Percentiles rank a stretch among this genome's conserved stretches.
These are phyloP conservation scores for Capsella bursapastoris DNA, from an alignment of 345 rosid genomes.

Conservation along the genomic window DNA sequence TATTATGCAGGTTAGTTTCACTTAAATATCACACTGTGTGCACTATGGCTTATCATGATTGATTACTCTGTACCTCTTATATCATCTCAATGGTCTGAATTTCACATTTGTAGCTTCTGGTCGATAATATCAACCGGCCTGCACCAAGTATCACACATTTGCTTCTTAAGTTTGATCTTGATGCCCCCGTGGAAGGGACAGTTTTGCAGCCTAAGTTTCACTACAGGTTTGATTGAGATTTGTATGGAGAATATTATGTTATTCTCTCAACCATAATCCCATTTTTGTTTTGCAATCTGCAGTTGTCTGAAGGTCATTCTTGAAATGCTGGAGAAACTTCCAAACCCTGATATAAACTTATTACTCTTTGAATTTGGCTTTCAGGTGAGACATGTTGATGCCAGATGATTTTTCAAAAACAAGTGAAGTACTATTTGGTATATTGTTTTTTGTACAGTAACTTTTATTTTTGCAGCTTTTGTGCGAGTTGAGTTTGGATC, in stretches of 20 bases:
- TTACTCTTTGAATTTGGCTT: constrained; percentile 88
- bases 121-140: constrained; percentile 81
- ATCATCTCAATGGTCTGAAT: constrained; percentile 20
- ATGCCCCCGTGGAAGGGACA: constrained; percentile 74
- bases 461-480: constrained; percentile 63
- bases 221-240: constrained; percentile 67
- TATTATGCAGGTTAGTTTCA: constrained; percentile 77
- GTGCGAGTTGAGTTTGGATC: constrained; percentile 85
- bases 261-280: constrained; percentile 19
- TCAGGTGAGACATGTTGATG: constrained; percentile 59
- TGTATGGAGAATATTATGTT: constrained; percentile 5
- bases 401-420: constrained; percentile 23
- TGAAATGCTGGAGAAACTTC: constrained; percentile 79
- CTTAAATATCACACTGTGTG: constrained; percentile 14
- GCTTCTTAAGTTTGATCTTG: constrained; percentile 89
- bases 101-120: constrained; percentile 68
- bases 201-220: constrained; percentile 90
- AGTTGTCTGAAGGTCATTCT: constrained; percentile 96
- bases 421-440: constrained; percentile 12
- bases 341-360: constrained; percentile 78
- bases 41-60: constrained; percentile 6
- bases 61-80: constrained; percentile 10
- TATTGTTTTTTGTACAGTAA: constrained; percentile 20
- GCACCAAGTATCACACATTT: constrained; percentile 93
- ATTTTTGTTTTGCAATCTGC: constrained; percentile 37